Base-by-base conservation (phyloP, 140 eudicot genomes). In the Cichorium intybus region DNA sequence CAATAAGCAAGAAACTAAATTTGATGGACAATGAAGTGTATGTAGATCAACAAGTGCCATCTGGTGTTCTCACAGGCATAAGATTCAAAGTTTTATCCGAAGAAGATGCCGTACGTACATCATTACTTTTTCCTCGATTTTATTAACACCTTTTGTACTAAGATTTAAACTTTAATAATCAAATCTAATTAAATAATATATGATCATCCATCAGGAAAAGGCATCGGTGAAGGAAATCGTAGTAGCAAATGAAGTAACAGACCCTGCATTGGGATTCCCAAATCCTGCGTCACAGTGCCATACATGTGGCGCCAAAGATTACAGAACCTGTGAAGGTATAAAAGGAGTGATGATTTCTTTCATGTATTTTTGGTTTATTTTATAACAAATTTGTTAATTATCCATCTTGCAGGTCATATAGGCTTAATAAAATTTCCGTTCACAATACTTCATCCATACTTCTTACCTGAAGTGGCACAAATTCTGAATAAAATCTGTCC, bases 371-470 rank as follows among this genome's bases (percentile, higher is more conserved):
- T n/a, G 34, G n/a, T n/a, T n/a, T 39, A 37, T 54, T 43, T 51
- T 41, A 17, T 17, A 9, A 20, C 12, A 29, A 64, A 20, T 74
- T 31, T n/a, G 22, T 43, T 54, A 28, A 52, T 27, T 47, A 35
- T 53, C 1, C 15, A 6, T 71, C 47, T 65, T 78, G 56, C 85
- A 93, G 97, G 97, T 54, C 99, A 94, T 66, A 79, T 78, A 52
- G 99, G 99, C 28, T 75, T 84, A 45, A 84, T 94, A 65, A 84
- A 78, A 26, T 70, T 89, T 60, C 95, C 95, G 0, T 83, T 45
- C 76, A 86, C 97, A 24, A 77, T 94, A 64, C 78, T 94, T 60
- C 84, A 94, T 79, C 95, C 95, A 5, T 89, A 83, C 72, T 94
- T 59, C 71, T 75, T 84, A 62, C 67, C 88, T 0, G 99, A 94